Base-by-base conservation (phyloP, 208 protist species). In the Porcisia hertigi region DNA sequence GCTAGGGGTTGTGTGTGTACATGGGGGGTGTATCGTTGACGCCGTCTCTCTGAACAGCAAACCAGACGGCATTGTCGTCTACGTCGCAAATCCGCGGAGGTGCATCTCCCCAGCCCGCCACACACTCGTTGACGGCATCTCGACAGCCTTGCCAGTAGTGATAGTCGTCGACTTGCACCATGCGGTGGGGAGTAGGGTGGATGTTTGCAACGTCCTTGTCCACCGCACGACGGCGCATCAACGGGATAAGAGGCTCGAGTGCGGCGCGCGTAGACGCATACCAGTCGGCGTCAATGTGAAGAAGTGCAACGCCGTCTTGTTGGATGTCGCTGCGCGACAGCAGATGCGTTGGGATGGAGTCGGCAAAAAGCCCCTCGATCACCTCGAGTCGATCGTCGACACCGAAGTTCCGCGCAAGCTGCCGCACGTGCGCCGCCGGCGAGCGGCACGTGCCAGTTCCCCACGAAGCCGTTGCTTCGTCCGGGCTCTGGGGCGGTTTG, bases 101-200 rank as follows among this genome's bases (percentile, higher is more conserved):
- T 6, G 34, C 11, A 1, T 20, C 34, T 5, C n/a, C 36, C 55
- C 52, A 71, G 64, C 64, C 43, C 11, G 59, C 66, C 36, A 73
- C 45, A 23, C 83, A 87, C 60, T 92, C 92, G 69, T 96, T 86
- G 47, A 94, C 90, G 0, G 90, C 92, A 34, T 81, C 66, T 20
- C 75, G 77, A 60, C 87, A 91, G 3, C 92, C 90, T 9, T 70
- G 39, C 92, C 90, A 96, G 79, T 94, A 94, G 79, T 94, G 67
- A 71, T 96, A 96, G 76, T 94, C 92, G 71, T 96, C 90, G 54
- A 94, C 82, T 73, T 96, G 92, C 60, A 94, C 88, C 43, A 92
- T 47, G 45, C 82, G 83, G 2, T 59, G 71, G 1, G 69, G 58
- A 8, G 3, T 23, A 18, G 59, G 30, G 1, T 39, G 6, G 18